These are phyloP conservation scores for Toxicodendron radicans DNA, from an alignment of 345 rosid species.

Conservation along the genomic window DNA sequence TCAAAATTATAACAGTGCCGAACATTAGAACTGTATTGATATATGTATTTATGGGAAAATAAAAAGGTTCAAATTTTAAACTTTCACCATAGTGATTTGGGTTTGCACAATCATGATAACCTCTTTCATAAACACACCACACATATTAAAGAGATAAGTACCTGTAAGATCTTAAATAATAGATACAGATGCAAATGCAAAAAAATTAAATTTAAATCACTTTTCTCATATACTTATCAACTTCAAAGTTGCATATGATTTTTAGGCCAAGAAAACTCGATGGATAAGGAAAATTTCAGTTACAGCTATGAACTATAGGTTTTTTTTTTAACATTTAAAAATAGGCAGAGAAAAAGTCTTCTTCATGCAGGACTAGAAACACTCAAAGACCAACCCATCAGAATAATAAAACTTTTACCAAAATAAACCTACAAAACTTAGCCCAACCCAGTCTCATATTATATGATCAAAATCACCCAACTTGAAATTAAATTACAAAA, in stretches of 20 bases:
- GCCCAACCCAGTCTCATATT: neutral
- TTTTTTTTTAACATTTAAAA: no score
- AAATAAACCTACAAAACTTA: no score
- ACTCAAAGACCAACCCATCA: no score
- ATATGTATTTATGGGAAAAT: neutral
- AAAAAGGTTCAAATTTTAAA: no score
- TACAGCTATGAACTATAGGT: no score
- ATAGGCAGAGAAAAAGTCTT: no score
- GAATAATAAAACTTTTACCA: no score
- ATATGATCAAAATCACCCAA: neutral
- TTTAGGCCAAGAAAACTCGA: neutral
- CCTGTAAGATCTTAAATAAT: neutral
- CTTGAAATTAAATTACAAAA: neutral
- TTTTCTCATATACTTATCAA: neutral
- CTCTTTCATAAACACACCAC: neutral
- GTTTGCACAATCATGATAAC: neutral
- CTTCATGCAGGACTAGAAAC: no score
- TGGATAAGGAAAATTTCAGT: neutral
- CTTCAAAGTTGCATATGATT: neutral
- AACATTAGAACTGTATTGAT: no score
- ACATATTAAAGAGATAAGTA: neutral
- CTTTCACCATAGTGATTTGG: neutral
- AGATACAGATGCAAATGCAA: neutral
- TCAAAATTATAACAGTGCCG: no score
- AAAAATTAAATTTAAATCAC: no score